These are phyloP conservation scores for Phytophthora capsici DNA, from an alignment of 352 stramenopile species.

Conservation along the genomic window DNA sequence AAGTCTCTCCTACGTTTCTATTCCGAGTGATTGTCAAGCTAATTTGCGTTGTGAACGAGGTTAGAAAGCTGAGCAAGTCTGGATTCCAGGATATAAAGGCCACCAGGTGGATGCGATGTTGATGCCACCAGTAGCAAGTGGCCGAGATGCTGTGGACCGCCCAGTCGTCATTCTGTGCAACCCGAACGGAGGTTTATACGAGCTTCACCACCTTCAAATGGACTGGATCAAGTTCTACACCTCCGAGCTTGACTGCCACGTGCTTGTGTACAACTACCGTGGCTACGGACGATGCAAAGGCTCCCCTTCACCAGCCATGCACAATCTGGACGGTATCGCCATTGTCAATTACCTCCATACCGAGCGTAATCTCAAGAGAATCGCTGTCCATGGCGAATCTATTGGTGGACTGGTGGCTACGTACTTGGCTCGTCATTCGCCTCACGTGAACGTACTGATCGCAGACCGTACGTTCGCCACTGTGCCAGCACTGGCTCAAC, in stretches of 20 bases:
- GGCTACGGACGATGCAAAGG: slow-evolving; percentile 82
- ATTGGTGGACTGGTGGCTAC: slow-evolving; percentile 84
- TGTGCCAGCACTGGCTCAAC: slow-evolving; percentile 77
- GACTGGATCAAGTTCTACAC: slow-evolving; percentile 92
- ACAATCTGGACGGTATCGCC: slow-evolving; percentile 77
- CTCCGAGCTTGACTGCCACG: slow-evolving; percentile 66
- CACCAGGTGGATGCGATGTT: slow-evolving; percentile 87
- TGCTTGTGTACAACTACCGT: slow-evolving; percentile 90
- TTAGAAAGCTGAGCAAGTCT: slow-evolving; percentile 82
- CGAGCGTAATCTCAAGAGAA: slow-evolving; percentile 54
- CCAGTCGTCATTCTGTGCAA: slow-evolving; percentile 83
- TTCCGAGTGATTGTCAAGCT: background rate
- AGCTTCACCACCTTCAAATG: slow-evolving; percentile 90
- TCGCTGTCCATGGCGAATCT: slow-evolving; percentile 85
- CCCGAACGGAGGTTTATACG: slow-evolving; percentile 85
- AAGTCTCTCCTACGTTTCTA: slow-evolving; percentile 29
- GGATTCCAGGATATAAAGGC: slow-evolving; percentile 64
- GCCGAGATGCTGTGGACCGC: slow-evolving; percentile 36
- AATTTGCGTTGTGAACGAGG: too few relatives aligned
- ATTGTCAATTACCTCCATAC: slow-evolving; percentile 76
- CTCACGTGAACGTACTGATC: slow-evolving; percentile 70
- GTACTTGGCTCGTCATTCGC: slow-evolving; percentile 64
- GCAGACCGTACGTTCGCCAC: slow-evolving; percentile 85
- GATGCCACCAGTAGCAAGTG: slow-evolving; percentile 54
- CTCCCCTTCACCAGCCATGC: slow-evolving; percentile 56